Evolutionary conservation across 768 basidiomycete genomes (phyloP).

Genomic region (Strobilomyces dryophilus): DNA sequence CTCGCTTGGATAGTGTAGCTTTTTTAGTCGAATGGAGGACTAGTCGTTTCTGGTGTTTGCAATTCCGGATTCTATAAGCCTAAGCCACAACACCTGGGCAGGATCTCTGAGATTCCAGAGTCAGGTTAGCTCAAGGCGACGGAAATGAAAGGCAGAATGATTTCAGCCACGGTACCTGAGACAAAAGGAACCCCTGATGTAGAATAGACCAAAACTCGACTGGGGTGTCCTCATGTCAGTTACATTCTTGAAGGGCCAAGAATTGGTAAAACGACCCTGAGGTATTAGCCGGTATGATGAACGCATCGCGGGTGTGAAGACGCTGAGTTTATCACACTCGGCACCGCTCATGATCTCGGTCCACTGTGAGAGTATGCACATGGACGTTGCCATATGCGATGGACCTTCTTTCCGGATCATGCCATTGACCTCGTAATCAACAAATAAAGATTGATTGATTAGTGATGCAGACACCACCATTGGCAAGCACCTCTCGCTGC

Average conservation of each 20-base stretch:
- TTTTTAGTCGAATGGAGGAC: neutral
- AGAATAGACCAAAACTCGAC: constrained; percentile 2
- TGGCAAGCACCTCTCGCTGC: neutral
- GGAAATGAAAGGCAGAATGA: constrained; percentile 5
- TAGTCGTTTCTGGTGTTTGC: neutral
- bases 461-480: neutral
- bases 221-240: constrained; percentile 7
- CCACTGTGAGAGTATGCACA: neutral
- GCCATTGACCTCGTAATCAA: neutral
- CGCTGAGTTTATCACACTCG: neutral
- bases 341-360: constrained; percentile 3
- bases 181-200: constrained; percentile 19
- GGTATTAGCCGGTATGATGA: constrained; percentile 2
- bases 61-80: neutral
- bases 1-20: neutral
- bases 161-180: neutral
- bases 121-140: neutral
- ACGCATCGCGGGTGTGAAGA: constrained; percentile 9
- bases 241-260: constrained; percentile 1
- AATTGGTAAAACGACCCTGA: neutral
- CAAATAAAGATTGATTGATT: neutral
- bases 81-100: neutral
- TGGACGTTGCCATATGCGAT: constrained; percentile 1
- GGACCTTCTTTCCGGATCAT: constrained; percentile 2
- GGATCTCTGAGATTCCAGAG: neutral